Evolutionary conservation across 176 grass and related monocot genomes (phyloP), one percentile per base, ranked within the genome.

Genomic region (Panicum miliaceum): DNA sequence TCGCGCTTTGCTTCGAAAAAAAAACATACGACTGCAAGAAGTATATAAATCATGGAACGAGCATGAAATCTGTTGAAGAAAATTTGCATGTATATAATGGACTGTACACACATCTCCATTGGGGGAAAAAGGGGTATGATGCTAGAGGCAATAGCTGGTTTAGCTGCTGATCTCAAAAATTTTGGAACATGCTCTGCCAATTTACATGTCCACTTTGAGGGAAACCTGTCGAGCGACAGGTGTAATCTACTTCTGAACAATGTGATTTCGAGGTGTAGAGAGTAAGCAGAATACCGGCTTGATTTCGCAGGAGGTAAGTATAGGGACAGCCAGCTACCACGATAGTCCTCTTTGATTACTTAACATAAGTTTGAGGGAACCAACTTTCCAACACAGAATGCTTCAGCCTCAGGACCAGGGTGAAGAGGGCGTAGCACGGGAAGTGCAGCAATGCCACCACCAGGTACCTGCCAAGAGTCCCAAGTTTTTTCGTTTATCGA

Each of bases 391-490:
- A 77, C 27, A 93, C 40, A 58, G 42, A 74, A 41, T 85, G 85
- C 73, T 95, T 98, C 40, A 93, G 76, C 78, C 82, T 94, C 63
- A 93, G 72, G 25, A 95, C 76, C 26, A 98, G 82, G 63, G 60
- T 36, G 41, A 95, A 93, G 2, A 93, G 56, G 22, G 87, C 96
- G 32, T 93, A 95, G 35, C 96, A 98, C n/a, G 96, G 96, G 22
- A 95, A 75, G 62, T 98, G 96, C 73, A 98, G 85, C 87, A 90
- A 14, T 53, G 89, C 96, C 64, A 95, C 93, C 64, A 85, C 76
- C 47, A 95, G 68, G 52, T 98, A 98, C 89, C 94, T 97, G 83
- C 16, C 53, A 82, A 19, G 66, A 75, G 72, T 32, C 34, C 40
- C 3, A 35, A 36, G 29, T 37, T 47, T 43, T 70, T 51, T 32